Conservation (phyloP, 805 yeast genomes). For the Saturnispora silvae region DNA sequence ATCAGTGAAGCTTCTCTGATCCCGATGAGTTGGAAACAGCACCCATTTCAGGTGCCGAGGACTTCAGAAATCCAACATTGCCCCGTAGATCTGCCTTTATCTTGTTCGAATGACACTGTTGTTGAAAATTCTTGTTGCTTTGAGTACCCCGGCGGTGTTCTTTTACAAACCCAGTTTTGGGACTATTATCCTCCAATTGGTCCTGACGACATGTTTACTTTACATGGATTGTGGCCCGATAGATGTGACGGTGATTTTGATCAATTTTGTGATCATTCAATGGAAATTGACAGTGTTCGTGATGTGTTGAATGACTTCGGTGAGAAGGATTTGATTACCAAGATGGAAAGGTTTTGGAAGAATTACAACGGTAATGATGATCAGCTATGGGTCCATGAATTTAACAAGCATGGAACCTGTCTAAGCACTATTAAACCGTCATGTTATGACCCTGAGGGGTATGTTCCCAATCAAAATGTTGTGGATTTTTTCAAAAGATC, state of each 20-base stretch:
- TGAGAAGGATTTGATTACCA: constrained; percentile 42
- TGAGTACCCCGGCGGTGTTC: constrained; percentile 77
- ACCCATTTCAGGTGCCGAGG: background rate
- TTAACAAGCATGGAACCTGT: constrained; percentile 91
- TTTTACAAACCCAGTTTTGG: constrained; percentile 88
- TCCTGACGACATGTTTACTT: constrained; percentile 59
- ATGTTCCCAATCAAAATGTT: constrained; percentile 34
- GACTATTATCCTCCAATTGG: constrained; percentile 71
- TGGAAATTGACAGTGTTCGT: constrained; percentile 43
- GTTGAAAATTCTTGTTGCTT: constrained; percentile 66
- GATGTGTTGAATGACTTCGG: constrained; percentile 34
- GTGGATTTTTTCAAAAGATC: constrained; percentile 61
- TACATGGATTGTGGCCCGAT: constrained; percentile 88
- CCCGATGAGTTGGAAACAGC: background rate
- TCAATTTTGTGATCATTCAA: constrained; percentile 61
- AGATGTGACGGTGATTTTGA: constrained; percentile 73
- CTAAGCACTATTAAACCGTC: constrained; percentile 65
- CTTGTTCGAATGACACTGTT: constrained; percentile 48
- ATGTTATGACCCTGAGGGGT: constrained; percentile 42
- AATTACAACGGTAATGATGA: constrained; percentile 60
- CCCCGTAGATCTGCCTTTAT: constrained; percentile 47
- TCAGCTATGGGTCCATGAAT: constrained; percentile 80
- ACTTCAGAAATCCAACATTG: constrained; percentile 25
- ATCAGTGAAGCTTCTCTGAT: background rate
- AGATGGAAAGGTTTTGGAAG: constrained; percentile 62